Base-by-base conservation (phyloP, 1,139 yeast species). In the Sporopachydermia cereana region DNA sequence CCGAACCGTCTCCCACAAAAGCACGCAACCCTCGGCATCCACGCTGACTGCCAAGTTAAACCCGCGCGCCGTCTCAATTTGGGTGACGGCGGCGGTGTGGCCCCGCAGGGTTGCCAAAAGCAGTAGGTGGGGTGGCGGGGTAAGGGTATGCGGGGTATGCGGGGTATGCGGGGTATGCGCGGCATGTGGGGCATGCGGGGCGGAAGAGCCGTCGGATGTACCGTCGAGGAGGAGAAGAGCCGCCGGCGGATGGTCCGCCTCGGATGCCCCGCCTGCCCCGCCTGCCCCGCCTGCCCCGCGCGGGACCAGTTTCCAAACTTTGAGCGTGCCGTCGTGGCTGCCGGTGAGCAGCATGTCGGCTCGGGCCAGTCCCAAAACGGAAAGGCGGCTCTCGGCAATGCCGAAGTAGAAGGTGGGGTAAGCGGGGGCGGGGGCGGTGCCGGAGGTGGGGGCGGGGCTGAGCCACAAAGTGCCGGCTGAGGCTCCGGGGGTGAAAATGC, bases 1-100 rank as follows among this genome's bases (percentile, higher is more conserved):
- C 27, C 79, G 59, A 0, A 76, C 67, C 41, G 75, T 54, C 53
- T 82, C 84, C 89, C 89, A 80, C 3, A 75, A 50, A 23, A 68
- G 70, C 2, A 73, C 73, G 1, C 58, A 56, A 0, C 88, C 84
- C 2, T 56, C 58, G 0, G 44, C 48, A 55, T 80, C 86, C 18
- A 74, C 57, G 47, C 79, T 72, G 9, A 79, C 49, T 2, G 79
- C 65, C 2, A 72, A 58, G 45, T 77, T 75, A 56, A 66, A 78
- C 43, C 74, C 71, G n/a, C 68, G 64, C 41, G 77, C 69, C 43
- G 65, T 65, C 41, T 63, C 62, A 31, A 82, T 55, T 17, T 65
- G 66, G 14, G 56, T 58, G 3, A 83, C 63, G 0, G 63, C 56
- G 2, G 63, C 49, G 2, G 68, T 54, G 57, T 81, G 88, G 0